A percentile compares a stretch with the other conserved stretches of the same genome.
Conservation (phyloP, 2,329 filamentous ascomycete genomes). For the Colletotrichum phormii region DNA sequence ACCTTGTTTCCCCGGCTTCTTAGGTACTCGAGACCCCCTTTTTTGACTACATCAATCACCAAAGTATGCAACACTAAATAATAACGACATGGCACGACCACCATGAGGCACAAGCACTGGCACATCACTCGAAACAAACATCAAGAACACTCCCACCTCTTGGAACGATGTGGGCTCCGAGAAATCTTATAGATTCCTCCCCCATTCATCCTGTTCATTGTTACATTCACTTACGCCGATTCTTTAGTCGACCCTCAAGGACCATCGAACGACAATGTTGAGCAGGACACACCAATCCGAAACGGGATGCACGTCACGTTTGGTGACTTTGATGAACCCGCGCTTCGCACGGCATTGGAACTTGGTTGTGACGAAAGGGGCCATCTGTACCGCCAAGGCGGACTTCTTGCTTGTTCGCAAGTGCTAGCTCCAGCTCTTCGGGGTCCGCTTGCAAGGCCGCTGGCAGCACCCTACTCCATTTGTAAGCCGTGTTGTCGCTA, state of each 20-base stretch:
- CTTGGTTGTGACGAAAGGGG: neutral
- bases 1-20: neutral
- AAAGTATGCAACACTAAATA: neutral
- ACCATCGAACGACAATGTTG: neutral
- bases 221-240: neutral
- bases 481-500: constrained; percentile 22
- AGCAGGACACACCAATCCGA: neutral
- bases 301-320: neutral
- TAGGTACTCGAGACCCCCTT: neutral
- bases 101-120: neutral
- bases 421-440: constrained; percentile 2
- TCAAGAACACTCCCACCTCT: neutral
- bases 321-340: neutral
- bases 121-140: neutral
- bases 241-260: neutral
- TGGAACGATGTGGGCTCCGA: neutral
- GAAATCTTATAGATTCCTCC: neutral
- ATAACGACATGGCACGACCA: neutral
- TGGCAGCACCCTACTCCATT: neutral
- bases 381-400: neutral
- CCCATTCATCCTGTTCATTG: neutral
- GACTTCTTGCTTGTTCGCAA: neutral
- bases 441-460: constrained; percentile 32
- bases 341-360: neutral
- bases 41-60: neutral